Percentiles rank a stretch among this genome's conserved stretches.
Conservation (phyloP, 108 stramenopile species). For the Skeletonema potamos region DNA sequence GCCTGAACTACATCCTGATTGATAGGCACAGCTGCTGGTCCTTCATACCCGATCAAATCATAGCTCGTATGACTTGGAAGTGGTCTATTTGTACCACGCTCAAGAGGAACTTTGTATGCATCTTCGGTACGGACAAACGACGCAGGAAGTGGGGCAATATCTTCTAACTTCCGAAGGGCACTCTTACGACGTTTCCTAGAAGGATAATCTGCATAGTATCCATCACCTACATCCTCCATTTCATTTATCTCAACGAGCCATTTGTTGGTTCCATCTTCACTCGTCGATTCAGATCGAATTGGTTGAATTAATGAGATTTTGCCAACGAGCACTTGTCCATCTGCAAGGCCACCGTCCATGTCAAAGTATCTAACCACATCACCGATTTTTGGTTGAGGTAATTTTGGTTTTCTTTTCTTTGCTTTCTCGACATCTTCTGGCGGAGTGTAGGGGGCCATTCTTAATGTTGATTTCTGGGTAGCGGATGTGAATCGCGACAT, state of each 20-base stretch:
- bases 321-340: constrained; percentile 79
- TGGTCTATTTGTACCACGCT: constrained; percentile 24
- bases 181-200: constrained; percentile 43
- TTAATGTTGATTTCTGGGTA: neutral
- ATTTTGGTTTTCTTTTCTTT: constrained; percentile 10
- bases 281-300: constrained; percentile 2
- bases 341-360: constrained; percentile 69
- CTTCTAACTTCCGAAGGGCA: constrained; percentile 51
- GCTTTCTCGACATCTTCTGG: constrained; percentile 21
- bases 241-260: constrained; percentile 74
- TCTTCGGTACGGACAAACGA: constrained; percentile 73
- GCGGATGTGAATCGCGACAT: neutral
- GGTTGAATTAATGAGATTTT: constrained; percentile 65
- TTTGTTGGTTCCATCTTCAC: constrained; percentile 20
- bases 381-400: constrained; percentile 62
- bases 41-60: constrained; percentile 61
- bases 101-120: constrained; percentile 75
- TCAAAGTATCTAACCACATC: constrained; percentile 83
- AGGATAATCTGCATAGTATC: constrained; percentile 82
- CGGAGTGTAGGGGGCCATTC: constrained; percentile 22
- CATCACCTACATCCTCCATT: constrained; percentile 80
- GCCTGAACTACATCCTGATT: constrained; percentile 48
- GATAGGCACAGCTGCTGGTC: constrained; percentile 51
- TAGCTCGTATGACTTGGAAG: constrained; percentile 38
- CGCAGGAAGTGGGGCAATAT: constrained; percentile 67